Conservation (phyloP, 2,329 filamentous ascomycete species). For the Fusarium chlamydosporum region DNA sequence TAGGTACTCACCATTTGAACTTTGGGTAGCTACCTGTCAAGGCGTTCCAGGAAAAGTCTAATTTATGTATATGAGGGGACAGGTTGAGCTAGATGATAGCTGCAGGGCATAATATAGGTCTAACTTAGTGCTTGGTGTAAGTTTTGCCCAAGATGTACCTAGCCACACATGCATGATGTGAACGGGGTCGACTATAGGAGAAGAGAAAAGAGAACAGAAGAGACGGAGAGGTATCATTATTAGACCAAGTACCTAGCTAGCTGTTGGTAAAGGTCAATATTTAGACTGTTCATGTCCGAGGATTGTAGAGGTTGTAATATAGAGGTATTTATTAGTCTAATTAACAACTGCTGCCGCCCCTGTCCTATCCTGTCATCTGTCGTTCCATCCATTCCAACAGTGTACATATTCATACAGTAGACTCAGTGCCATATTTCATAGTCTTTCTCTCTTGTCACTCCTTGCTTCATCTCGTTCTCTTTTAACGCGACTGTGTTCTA, state of each 20-base stretch:
- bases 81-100: constrained; percentile 2
- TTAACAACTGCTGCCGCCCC: not conserved
- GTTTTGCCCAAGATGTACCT: not conserved
- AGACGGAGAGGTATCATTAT: not conserved
- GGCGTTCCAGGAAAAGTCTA: constrained; percentile 1
- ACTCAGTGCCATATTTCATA: not conserved
- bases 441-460: not conserved
- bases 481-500: not conserved
- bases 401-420: not conserved
- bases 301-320: no score
- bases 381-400: constrained; percentile 29
- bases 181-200: not conserved
- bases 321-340: not conserved
- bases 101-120: not conserved
- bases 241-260: no score
- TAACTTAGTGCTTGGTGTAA: not conserved
- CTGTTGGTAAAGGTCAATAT: no score
- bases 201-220: not conserved
- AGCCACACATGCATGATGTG: constrained; percentile 6
- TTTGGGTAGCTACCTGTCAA: not conserved
- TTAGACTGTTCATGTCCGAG: not conserved
- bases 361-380: constrained; percentile 4
- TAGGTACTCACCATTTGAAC: not conserved
- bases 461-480: not conserved
- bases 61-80: constrained; percentile 18